These are phyloP conservation scores for Cephaloascus albidus DNA, from an alignment of 805 yeast species.

Conservation along the genomic window DNA sequence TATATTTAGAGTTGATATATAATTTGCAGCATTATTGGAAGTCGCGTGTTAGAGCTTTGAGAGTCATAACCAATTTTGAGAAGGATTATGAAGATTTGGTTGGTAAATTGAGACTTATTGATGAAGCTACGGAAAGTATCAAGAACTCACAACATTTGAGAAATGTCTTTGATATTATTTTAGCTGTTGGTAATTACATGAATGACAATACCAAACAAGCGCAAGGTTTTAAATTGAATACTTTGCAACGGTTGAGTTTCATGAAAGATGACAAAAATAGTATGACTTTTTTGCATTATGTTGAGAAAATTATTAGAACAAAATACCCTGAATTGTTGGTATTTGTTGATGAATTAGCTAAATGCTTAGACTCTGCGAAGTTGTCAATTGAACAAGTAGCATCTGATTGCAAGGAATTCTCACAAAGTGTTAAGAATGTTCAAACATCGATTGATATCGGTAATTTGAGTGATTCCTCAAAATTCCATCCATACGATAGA, in stretches of 20 bases:
- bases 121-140: conserved; percentile 47
- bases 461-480: conserved; percentile 50
- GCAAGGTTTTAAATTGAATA: conserved; percentile 59
- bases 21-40: conserved; percentile 67
- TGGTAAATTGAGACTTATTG: conserved; percentile 45
- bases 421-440: conserved; percentile 39
- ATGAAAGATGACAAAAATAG: conserved; percentile 64
- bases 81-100: conserved; percentile 58
- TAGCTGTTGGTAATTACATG: conserved; percentile 74
- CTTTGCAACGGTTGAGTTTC: conserved; percentile 60
- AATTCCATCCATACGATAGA: conserved; percentile 59
- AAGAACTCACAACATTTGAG: conserved; percentile 44
- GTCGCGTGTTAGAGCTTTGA: conserved; percentile 56
- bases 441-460: conserved; percentile 51
- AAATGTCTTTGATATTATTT: conserved; percentile 53
- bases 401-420: conserved; percentile 48
- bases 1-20: conserved; percentile 58
- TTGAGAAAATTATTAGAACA: conserved; percentile 56
- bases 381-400: conserved; percentile 55
- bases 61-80: conserved; percentile 45
- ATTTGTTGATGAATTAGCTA: conserved; percentile 52
- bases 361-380: conserved; percentile 45
- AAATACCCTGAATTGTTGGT: conserved; percentile 56
- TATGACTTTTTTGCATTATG: conserved; percentile 65
- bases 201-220: conserved; percentile 62